Evolutionary conservation across 179 eudicot species (phyloP), one percentile per base, ranked within the genome.

Genomic region (Carnegiea gigantea): DNA sequence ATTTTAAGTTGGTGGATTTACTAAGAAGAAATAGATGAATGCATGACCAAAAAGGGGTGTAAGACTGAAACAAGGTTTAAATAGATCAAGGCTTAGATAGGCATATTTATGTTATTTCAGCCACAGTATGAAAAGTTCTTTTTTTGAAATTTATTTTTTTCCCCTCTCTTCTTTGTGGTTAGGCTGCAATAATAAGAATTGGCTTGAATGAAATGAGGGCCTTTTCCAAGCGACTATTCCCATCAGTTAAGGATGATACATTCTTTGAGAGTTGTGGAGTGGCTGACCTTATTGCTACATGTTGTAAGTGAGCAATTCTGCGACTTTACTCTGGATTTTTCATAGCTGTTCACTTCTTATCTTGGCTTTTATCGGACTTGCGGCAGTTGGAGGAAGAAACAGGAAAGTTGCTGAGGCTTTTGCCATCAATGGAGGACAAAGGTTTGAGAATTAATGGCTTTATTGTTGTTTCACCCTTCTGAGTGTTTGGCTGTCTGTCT

Each of bases 241-340:
- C 98, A 77, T 86, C 99, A 12, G 96, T 96, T 77, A 89, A 84
- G 82, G 98, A 94, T 73, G 90, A 86, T 43, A 96, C 99, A 68
- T 96, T 94, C 87, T 90, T 96, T 49, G 98, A 94, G 88, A 96
- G 99, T 84, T 96, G 99, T 86, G 99, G 99, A n/a, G 93, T 96
- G 75, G 99, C 96, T 60, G 99, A 96, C 84, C 95, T 96, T 30
- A 96, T 96, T 51, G 91, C 99, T 28, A 92, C 98, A 64, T 96
- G 97, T 90, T 88, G 99, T 96, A 90, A 92, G 93, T 76, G 60
- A 67, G 30, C 75, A 40, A 10, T 60, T 67, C 23, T 36, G 5
- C 17, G 64, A 7, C 82, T 78, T 82, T 64, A 38, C 13, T 24
- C 28, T 64, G n/a, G 62, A 57, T 57, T 57, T 57, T 57, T 13